Percentiles rank a stretch among this genome's conserved stretches.
These are phyloP conservation scores for Podospora pseudopauciseta DNA, from an alignment of 495 filamentous ascomycete genomes.

Conservation along the genomic window DNA sequence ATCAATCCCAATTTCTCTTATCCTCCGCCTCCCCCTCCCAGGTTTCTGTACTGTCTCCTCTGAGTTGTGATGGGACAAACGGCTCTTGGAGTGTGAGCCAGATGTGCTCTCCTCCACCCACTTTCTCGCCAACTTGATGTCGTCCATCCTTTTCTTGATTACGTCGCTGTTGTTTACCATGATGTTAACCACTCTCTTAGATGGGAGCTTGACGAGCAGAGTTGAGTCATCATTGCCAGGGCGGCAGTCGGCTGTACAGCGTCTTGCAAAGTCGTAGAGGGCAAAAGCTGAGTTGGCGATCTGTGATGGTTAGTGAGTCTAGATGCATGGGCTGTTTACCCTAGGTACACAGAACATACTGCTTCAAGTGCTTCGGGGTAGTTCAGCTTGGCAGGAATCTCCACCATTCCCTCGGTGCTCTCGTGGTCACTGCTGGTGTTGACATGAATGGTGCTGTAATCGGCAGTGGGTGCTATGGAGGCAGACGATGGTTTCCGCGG, in stretches of 20 bases:
- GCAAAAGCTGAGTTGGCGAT: background rate
- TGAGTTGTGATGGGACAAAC: background rate
- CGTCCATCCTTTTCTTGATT: background rate
- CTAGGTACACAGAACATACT: background rate
- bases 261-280: constrained; percentile 2
- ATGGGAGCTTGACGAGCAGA: background rate
- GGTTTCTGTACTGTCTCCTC: background rate
- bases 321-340: background rate
- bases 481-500: background rate
- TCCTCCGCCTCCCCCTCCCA: background rate
- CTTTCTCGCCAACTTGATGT: background rate
- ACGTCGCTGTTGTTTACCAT: constrained; percentile 4
- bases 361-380: background rate
- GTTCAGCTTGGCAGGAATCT: background rate
- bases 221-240: background rate
- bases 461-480: background rate
- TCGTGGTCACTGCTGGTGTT: background rate
- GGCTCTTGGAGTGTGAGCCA: background rate
- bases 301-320: background rate
- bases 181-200: background rate
- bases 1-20: background rate
- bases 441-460: background rate
- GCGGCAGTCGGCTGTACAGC: background rate
- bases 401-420: background rate
- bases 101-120: background rate